A percentile compares a stretch with the other conserved stretches of the same genome.
These are phyloP conservation scores for Dittrichia graveolens DNA, from an alignment of 129 eudicot species.

Conservation along the genomic window DNA sequence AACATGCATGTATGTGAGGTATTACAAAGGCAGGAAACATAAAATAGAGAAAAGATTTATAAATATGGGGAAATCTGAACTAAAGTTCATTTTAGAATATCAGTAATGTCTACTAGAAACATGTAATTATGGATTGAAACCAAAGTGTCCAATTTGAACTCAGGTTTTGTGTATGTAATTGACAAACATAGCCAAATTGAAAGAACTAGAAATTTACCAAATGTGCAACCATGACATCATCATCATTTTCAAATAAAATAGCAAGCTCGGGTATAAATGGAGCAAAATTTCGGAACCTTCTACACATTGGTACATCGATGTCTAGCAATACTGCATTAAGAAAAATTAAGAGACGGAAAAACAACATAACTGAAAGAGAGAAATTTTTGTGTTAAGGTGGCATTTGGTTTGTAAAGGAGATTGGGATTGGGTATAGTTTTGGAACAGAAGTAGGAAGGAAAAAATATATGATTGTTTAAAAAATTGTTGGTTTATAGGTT, in stretches of 20 bases:
- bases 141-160: too few species aligned
- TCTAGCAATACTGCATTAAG: constrained; percentile 57
- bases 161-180: too few species aligned
- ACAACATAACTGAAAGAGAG: not conserved
- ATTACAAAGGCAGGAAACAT: too few species aligned
- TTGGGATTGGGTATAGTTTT: too few species aligned
- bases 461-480: not conserved
- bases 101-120: too few species aligned
- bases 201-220: constrained; percentile 46
- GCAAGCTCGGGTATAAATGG: constrained; percentile 80
- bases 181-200: not conserved
- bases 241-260: constrained; percentile 54
- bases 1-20: too few species aligned
- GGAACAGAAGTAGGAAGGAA: too few species aligned
- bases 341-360: not conserved
- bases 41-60: too few species aligned
- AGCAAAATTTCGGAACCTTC: constrained; percentile 64
- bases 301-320: constrained; percentile 75
- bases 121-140: too few species aligned
- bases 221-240: constrained; percentile 59
- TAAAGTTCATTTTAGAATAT: too few species aligned
- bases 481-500: too few species aligned
- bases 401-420: not conserved
- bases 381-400: not conserved
- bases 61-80: too few species aligned